A percentile compares a stretch with the other conserved stretches of the same genome.
These are phyloP conservation scores for Populus trichocarpa DNA, from an alignment of 441 rosid species.

Conservation along the genomic window DNA sequence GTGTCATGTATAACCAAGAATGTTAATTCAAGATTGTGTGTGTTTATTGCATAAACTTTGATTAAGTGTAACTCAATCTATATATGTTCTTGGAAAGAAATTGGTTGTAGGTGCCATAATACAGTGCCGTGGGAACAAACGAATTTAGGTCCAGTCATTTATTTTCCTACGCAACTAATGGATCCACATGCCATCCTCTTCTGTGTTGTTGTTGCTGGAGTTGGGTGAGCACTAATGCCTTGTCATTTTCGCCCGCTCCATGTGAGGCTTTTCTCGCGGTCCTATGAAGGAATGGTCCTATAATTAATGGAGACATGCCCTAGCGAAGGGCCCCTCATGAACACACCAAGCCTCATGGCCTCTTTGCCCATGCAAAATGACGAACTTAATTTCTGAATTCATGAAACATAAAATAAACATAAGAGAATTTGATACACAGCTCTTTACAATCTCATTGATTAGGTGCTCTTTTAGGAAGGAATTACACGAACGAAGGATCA, in stretches of 20 bases:
- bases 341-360: neutral
- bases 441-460: neutral
- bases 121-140: no score
- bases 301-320: neutral
- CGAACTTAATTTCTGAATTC: neutral
- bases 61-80: no score
- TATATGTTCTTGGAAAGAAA: no score
- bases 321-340: neutral
- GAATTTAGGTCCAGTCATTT: no score
- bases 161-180: no score
- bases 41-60: neutral
- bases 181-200: no score
- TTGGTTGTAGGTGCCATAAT: no score
- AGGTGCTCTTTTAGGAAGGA: no score
- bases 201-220: neutral
- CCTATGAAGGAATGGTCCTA: constrained; percentile 20
- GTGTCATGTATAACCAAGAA: no score
- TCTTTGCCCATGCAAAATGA: neutral
- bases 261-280: constrained; percentile 20
- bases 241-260: constrained; percentile 27
- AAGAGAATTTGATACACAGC: no score
- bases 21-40: neutral
- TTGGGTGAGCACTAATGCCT: constrained; percentile 10
- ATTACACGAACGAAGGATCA: neutral
- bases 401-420: neutral